These are phyloP conservation scores for Ustilago hordei DNA, from an alignment of 1,284 basidiomycete genomes.

Conservation along the genomic window DNA sequence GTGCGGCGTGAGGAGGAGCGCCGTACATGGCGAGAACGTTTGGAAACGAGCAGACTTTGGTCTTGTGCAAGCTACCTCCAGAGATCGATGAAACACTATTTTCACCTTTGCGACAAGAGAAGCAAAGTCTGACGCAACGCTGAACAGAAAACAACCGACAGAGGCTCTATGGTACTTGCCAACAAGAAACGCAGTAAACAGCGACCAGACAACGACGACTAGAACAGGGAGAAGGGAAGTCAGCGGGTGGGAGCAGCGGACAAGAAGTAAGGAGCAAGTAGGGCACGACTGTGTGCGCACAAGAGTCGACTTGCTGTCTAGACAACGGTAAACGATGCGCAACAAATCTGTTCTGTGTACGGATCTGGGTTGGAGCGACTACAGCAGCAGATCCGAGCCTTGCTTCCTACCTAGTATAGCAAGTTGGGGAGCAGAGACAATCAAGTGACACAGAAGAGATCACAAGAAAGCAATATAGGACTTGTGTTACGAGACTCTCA, in stretches of 20 bases:
- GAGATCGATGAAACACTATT: not conserved
- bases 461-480: constrained; percentile 1
- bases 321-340: not conserved
- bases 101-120: not conserved
- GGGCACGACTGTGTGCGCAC: not conserved
- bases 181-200: not conserved
- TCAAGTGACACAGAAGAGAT: constrained; percentile 12
- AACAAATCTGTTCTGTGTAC: not conserved
- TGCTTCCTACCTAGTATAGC: not conserved
- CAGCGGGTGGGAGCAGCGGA: not conserved
- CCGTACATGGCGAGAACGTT: constrained; percentile 26
- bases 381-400: not conserved
- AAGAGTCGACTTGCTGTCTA: not conserved
- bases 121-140: not conserved
- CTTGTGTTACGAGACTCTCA: constrained; percentile 21
- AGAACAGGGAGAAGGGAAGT: not conserved
- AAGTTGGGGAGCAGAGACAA: not conserved
- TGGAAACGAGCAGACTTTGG: not conserved
- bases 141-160: not conserved
- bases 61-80: not conserved
- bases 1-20: constrained; percentile 28
- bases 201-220: not conserved
- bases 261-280: not conserved
- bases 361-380: not conserved
- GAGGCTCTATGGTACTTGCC: not conserved